Conservation (phyloP, 225 moss, liverwort and hornwort species). For the Neckera pumila region DNA sequence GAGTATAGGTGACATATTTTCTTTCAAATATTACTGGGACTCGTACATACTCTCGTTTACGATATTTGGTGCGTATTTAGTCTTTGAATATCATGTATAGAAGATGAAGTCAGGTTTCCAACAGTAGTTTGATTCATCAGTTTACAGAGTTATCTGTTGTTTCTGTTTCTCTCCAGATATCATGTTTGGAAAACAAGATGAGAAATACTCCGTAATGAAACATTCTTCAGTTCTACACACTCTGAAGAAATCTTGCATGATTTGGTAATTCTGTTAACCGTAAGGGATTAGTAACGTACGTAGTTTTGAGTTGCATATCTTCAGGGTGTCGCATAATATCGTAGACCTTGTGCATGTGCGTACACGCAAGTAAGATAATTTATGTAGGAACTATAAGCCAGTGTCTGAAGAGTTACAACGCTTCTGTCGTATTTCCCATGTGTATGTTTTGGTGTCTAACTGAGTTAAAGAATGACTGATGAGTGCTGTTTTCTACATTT, state of each 20-base stretch:
- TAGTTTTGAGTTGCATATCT: not conserved
- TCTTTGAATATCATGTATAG: too few species aligned
- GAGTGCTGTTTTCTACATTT: too few species aligned
- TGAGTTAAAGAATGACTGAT: not conserved
- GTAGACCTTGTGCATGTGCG: not conserved
- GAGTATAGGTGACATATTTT: rapidly evolving
- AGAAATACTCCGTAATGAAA: too few species aligned
- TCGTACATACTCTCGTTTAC: not conserved
- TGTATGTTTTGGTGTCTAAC: not conserved
- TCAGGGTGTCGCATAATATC: too few species aligned
- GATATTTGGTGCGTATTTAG: too few species aligned
- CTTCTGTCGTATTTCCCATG: not conserved
- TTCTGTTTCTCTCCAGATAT: not conserved
- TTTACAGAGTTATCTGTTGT: too few species aligned
- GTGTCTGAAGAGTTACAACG: too few species aligned
- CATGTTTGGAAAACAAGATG: not conserved
- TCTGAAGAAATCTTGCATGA: not conserved
- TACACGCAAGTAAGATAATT: too few species aligned
- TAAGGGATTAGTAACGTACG: rapidly evolving
- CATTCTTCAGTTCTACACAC: not conserved
- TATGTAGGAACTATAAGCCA: too few species aligned
- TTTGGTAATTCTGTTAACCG: not conserved
- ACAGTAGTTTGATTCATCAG: not conserved
- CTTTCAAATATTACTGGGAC: not conserved
- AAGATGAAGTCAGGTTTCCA: not conserved